Evolutionary conservation across 2,329 filamentous ascomycete genomes (phyloP), one percentile per base, ranked within the genome.

Genomic region (Dryadomyces quercivorus): DNA sequence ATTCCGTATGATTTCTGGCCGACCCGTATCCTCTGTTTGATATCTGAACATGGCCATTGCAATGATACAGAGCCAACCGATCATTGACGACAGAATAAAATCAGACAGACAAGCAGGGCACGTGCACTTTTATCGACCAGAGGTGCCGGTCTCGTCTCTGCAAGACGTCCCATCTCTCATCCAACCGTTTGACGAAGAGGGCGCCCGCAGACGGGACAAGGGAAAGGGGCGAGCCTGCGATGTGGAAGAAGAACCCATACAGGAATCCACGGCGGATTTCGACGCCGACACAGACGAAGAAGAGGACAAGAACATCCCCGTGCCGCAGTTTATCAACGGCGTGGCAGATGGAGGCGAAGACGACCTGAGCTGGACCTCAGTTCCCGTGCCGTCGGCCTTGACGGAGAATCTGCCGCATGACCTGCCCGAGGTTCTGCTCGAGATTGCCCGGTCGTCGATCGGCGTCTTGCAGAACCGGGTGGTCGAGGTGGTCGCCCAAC

Each of bases 301-400:
- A 2, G 59, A 63, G 22, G 63, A 67, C 16, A 57, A 63, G 31
- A 18, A n/a, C 20, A 16, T 13, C 47, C 55, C 59, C 3, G 58
- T 64, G 2, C 64, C 70, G 7, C 51, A 20, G 12, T 16, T 47
- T 6, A 38, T 70, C 75, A 52, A 57, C 26, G 52, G 31, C 20
- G 47, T 49, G 4, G 43, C 31, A 2, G 31, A n/a, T 3, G 21
- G 31, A 16, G 45, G 52, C 18, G 36, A 36, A 5, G 42, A 53
- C 15, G 57, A 55, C 31, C 31, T 54, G 13, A 43, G 38, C 60
- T 78, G 76, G 73, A 69, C 65, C 42, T 63, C 68, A 51, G 77
- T 75, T 58, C 67, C 70, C 2, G 74, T 75, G 4, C 77, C 77
- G 0, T 59, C 62, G 12, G 70, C 67, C 0, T 62, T 81, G 7